These are phyloP conservation scores for Diaporthe sp. DNA, from an alignment of 2,329 filamentous ascomycete genomes.

Conservation along the genomic window DNA sequence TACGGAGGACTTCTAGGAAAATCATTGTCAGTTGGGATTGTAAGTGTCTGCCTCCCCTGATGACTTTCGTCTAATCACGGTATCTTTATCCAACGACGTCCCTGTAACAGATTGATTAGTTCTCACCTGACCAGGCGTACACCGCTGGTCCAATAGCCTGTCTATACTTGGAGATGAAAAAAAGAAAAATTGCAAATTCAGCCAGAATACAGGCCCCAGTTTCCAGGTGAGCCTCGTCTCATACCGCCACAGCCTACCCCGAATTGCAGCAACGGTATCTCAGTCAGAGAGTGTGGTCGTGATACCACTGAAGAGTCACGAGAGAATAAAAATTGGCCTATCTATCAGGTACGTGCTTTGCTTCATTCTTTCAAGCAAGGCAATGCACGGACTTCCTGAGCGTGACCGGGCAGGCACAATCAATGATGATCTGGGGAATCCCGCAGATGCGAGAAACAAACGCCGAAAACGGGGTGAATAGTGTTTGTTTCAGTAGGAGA, in stretches of 20 bases:
- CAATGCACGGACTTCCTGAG: background rate
- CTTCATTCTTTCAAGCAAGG: background rate
- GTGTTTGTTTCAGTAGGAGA: constrained; percentile 19
- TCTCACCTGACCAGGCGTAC: no score
- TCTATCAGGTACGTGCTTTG: background rate
- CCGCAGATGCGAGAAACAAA: constrained; percentile 7
- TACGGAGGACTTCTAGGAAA: no score
- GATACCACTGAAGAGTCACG: background rate
- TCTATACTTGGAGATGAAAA: background rate
- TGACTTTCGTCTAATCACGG: background rate
- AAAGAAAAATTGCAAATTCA: background rate
- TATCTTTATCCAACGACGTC: no score
- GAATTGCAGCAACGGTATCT: background rate
- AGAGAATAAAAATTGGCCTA: background rate
- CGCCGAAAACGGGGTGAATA: background rate
- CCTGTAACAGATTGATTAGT: background rate
- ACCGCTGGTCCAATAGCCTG: background rate
- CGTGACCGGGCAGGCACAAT: background rate
- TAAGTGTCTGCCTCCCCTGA: background rate
- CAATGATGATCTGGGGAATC: background rate
- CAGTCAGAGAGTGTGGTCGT: background rate
- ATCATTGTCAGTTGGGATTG: background rate
- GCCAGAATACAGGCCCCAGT: background rate
- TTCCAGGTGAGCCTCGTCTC: background rate
- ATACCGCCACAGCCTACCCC: background rate